Conservation (phyloP, 805 yeast species). For the Nakazawaea molendinolei region DNA sequence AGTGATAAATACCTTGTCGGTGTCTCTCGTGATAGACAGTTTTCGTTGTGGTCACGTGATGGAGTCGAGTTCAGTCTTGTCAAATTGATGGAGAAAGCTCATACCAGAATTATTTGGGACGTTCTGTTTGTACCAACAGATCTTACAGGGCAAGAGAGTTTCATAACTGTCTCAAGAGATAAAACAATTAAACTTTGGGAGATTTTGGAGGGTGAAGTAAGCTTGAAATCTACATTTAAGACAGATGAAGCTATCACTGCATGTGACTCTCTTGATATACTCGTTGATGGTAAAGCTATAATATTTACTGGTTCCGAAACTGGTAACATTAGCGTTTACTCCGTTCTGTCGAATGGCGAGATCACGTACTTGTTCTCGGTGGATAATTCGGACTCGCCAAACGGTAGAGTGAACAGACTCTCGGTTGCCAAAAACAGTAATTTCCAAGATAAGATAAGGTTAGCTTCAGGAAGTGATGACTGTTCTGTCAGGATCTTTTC, state of each 20-base stretch:
- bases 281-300: slow-evolving; percentile 26
- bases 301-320: slow-evolving; percentile 66
- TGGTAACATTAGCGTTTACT: slow-evolving; percentile 49
- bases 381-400: slow-evolving; percentile 42
- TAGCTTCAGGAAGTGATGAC: slow-evolving; percentile 66
- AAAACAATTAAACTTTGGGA: slow-evolving; percentile 69
- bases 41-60: slow-evolving; percentile 61
- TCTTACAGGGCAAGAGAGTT: slow-evolving; percentile 30
- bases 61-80: slow-evolving; percentile 16
- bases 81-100: slow-evolving; percentile 58
- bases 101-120: slow-evolving; percentile 92
- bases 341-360: slow-evolving; percentile 24
- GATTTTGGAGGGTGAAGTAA: slow-evolving; percentile 19
- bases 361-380: slow-evolving; percentile 27
- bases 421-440: slow-evolving; percentile 39
- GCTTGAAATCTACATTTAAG: slow-evolving; percentile 33
- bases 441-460: slow-evolving; percentile 20
- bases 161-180: slow-evolving; percentile 87
- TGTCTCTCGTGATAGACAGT: slow-evolving; percentile 86
- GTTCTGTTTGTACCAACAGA: slow-evolving; percentile 73
- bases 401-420: slow-evolving; percentile 54
- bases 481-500: slow-evolving; percentile 45
- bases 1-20: slow-evolving; percentile 58
- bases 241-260: slow-evolving; percentile 61
- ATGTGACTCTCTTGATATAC: slow-evolving; percentile 38